Evolutionary conservation across 2,329 filamentous ascomycete genomes (phyloP).

Genomic region (Corynespora cassiicola): DNA sequence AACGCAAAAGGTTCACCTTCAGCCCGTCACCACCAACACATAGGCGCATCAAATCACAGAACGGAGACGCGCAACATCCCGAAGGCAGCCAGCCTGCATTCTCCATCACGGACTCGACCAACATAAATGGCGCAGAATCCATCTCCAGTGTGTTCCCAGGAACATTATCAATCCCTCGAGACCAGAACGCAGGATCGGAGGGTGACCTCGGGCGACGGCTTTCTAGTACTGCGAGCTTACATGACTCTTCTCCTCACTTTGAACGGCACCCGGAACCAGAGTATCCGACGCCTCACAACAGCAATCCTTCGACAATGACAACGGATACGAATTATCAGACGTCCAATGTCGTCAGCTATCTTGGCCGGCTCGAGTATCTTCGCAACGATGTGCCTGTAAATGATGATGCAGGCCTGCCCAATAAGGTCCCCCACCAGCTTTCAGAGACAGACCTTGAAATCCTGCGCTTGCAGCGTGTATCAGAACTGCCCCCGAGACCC

Average conservation of each 20-base stretch:
- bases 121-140: slow-evolving; percentile 8
- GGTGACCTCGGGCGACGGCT: slow-evolving; percentile 24
- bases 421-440: slow-evolving; percentile 32
- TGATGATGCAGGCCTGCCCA: slow-evolving; percentile 36
- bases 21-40: slow-evolving; percentile 34
- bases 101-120: slow-evolving; percentile 5
- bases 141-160: slow-evolving; percentile 4
- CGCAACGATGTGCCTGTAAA: slow-evolving; percentile 41
- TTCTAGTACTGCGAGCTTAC: slow-evolving; percentile 27
- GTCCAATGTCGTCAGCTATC: slow-evolving; percentile 37
- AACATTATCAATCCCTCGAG: slow-evolving; percentile 10
- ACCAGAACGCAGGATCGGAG: slow-evolving; percentile 24
- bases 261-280: slow-evolving; percentile 20
- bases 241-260: slow-evolving; percentile 22
- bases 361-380: slow-evolving; percentile 40
- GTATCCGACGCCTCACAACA: slow-evolving; percentile 23
- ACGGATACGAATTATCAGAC: slow-evolving; percentile 18
- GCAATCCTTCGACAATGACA: slow-evolving; percentile 18
- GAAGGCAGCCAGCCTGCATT: slow-evolving; percentile 18
- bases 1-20: slow-evolving; percentile 40
- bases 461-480: slow-evolving; percentile 33
- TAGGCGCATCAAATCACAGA: slow-evolving; percentile 19
- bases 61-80: slow-evolving; percentile 10
- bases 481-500: slow-evolving; percentile 34
- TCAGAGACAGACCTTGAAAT: slow-evolving; percentile 38